These are phyloP conservation scores for Vitis rupestris DNA, from an alignment of 164 flowering plant genomes.

Conservation along the genomic window DNA sequence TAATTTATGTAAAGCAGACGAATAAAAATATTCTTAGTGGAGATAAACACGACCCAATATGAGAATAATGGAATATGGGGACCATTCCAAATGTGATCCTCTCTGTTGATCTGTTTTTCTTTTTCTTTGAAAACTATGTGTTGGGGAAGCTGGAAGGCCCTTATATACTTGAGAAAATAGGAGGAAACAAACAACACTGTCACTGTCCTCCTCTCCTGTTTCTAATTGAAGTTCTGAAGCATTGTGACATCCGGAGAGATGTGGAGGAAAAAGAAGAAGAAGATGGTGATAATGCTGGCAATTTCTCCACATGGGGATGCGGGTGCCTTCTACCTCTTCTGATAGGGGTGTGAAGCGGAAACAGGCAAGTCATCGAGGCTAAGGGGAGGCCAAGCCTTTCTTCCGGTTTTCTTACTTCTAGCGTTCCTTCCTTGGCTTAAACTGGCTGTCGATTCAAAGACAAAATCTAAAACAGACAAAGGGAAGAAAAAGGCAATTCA, in stretches of 20 bases:
- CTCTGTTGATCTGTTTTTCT: conserved; percentile 7
- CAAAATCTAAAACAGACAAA: too few species aligned
- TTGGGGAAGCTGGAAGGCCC: background rate
- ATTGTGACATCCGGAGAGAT: background rate
- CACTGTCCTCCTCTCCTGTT: background rate
- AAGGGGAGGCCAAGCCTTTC: conserved; percentile 73
- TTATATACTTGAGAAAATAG: background rate
- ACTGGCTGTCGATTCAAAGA: too few species aligned
- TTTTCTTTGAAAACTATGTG: background rate
- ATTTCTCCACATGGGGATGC: background rate
- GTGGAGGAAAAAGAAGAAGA: conserved; percentile 32
- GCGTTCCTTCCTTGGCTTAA: background rate
- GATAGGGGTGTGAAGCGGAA: background rate
- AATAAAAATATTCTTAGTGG: conserved; percentile 20
- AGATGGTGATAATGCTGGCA: background rate
- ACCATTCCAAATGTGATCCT: conserved; percentile 6
- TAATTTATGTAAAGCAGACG: conserved; percentile 13
- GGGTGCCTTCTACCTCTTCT: conserved; percentile 6
- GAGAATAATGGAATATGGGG: conserved; percentile 20
- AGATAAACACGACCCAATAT: conserved; percentile 23
- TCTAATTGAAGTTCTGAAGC: background rate
- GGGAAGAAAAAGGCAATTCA: too few species aligned
- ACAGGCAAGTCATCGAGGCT: conserved; percentile 63
- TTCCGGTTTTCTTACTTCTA: conserved; percentile 24
- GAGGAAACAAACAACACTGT: background rate